phyloP scores from a whole-genome alignment of 1,139 yeast genomes.

The Chernovozyma aurita region DNA sequence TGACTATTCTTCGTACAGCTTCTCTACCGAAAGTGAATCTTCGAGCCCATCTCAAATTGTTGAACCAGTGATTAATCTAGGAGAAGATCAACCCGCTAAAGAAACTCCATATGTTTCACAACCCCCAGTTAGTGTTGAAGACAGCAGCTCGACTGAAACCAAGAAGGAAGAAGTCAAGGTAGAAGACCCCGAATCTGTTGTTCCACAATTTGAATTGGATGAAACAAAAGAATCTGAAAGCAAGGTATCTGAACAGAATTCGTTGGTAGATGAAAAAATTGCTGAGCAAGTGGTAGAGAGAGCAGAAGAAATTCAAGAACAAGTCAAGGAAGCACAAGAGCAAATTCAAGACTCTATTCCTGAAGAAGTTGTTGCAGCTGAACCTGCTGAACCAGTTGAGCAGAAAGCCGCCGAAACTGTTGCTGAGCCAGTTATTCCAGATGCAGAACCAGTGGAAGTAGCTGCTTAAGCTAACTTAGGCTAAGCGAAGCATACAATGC shows the following conservation, averaged over 20 bases:
- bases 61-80: conserved; percentile 13
- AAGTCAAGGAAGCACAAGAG: conserved; percentile 6
- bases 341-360: conserved; percentile 1
- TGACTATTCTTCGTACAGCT: conserved; percentile 21
- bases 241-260: conserved; percentile 8
- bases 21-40: background rate
- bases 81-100: conserved; percentile 19
- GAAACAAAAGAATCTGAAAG: conserved; percentile 10
- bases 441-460: conserved; percentile 5
- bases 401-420: conserved; percentile 1
- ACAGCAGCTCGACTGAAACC: conserved; percentile 9
- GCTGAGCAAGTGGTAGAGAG: background rate
- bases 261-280: conserved; percentile 6
- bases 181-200: background rate
- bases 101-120: conserved; percentile 16
- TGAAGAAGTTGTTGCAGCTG: conserved; percentile 1
- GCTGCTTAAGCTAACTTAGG: background rate
- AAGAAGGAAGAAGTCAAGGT: conserved; percentile 6
- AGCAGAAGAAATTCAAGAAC: conserved; percentile 3
- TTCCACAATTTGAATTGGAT: conserved; percentile 7
- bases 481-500: background rate
- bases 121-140: background rate
- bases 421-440: conserved; percentile 4
- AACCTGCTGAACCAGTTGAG: conserved; percentile 1
- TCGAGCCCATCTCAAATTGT: conserved; percentile 8